These are phyloP conservation scores for Zarea fungicola DNA, from an alignment of 2,329 filamentous ascomycete genomes.

Conservation along the genomic window DNA sequence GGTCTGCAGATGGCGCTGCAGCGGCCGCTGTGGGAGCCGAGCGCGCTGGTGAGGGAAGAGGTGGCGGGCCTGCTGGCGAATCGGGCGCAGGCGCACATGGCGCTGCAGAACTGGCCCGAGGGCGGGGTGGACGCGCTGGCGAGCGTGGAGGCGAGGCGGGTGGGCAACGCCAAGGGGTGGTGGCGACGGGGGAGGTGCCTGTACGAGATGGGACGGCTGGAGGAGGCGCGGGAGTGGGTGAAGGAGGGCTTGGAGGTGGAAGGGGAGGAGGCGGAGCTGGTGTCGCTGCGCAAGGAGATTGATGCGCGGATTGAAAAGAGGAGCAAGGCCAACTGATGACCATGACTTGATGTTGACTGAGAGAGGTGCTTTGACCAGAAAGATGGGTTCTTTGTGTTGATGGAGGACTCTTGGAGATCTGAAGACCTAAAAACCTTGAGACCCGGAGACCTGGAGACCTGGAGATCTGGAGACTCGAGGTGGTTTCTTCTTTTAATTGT, in stretches of 20 bases:
- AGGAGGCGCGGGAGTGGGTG: slow-evolving; percentile 79
- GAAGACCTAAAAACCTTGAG: too few species aligned
- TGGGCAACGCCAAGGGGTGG: slow-evolving; percentile 91
- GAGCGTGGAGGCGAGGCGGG: slow-evolving; percentile 79
- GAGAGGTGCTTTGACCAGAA: too few species aligned
- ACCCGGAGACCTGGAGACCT: too few species aligned
- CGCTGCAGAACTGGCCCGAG: slow-evolving; percentile 74
- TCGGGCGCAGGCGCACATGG: slow-evolving; percentile 86
- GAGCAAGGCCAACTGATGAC: too few species aligned
- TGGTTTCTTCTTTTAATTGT: too few species aligned
- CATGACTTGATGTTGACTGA: too few species aligned
- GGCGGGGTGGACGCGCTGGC: slow-evolving; percentile 82
- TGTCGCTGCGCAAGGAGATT: slow-evolving; percentile 59
- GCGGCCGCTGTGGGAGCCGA: slow-evolving; percentile 83
- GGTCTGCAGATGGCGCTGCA: slow-evolving; percentile 83
- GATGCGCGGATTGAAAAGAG: slow-evolving; percentile 40
- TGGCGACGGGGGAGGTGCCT: slow-evolving; percentile 82
- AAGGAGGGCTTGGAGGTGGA: slow-evolving; percentile 76
- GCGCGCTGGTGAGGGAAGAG: slow-evolving; percentile 79
- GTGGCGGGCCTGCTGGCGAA: slow-evolving; percentile 75
- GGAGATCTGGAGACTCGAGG: too few species aligned
- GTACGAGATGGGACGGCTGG: slow-evolving; percentile 81
- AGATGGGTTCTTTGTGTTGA: too few species aligned
- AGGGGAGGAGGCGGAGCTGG: slow-evolving; percentile 61
- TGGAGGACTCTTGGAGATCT: too few species aligned